Percentiles rank a stretch among this genome's conserved stretches.
phyloP scores from a whole-genome alignment of 768 basidiomycete species.

The Floccularia luteovirens region DNA sequence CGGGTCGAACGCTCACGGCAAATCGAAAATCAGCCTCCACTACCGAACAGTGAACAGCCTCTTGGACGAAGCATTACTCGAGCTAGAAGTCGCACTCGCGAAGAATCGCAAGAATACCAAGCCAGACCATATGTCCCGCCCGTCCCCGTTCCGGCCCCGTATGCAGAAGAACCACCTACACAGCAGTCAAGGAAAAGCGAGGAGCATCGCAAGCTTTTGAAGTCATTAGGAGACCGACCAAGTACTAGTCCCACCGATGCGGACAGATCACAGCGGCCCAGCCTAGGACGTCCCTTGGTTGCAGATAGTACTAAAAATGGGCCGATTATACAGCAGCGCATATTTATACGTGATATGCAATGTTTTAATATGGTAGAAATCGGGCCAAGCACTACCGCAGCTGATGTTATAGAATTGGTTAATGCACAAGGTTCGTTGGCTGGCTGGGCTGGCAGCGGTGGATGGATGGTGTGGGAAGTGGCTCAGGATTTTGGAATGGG shows the following conservation, averaged over 20 bases:
- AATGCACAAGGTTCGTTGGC: slow-evolving; percentile 61
- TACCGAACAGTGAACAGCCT: slow-evolving; percentile 23
- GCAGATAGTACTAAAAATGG: not conserved
- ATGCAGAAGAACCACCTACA: slow-evolving; percentile 13
- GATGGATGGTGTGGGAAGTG: slow-evolving; percentile 89
- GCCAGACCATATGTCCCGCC: slow-evolving; percentile 1
- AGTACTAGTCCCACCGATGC: slow-evolving; percentile 13
- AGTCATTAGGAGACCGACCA: slow-evolving; percentile 6
- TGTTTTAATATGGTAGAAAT: slow-evolving; percentile 73
- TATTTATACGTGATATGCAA: slow-evolving; percentile 76
- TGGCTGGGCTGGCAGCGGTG: slow-evolving; percentile 47
- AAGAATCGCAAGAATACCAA: slow-evolving; percentile 8
- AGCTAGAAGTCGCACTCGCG: slow-evolving; percentile 13
- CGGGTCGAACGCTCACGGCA: slow-evolving; percentile 29
- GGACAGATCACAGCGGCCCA: slow-evolving; percentile 1
- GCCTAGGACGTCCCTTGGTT: not conserved
- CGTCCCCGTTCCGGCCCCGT: slow-evolving; percentile 10
- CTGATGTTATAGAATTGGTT: slow-evolving; percentile 63
- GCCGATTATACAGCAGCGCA: slow-evolving; percentile 49
- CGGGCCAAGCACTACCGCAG: slow-evolving; percentile 54
- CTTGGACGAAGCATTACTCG: slow-evolving; percentile 29
- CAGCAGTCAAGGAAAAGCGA: slow-evolving; percentile 13
- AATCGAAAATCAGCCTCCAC: slow-evolving; percentile 22
- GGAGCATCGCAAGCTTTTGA: slow-evolving; percentile 14
- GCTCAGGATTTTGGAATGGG: slow-evolving; percentile 93